Percentiles rank a stretch among this genome's conserved stretches.
These are phyloP conservation scores for Centaurea solstitialis DNA, from an alignment of 129 eudicot species.

Conservation along the genomic window DNA sequence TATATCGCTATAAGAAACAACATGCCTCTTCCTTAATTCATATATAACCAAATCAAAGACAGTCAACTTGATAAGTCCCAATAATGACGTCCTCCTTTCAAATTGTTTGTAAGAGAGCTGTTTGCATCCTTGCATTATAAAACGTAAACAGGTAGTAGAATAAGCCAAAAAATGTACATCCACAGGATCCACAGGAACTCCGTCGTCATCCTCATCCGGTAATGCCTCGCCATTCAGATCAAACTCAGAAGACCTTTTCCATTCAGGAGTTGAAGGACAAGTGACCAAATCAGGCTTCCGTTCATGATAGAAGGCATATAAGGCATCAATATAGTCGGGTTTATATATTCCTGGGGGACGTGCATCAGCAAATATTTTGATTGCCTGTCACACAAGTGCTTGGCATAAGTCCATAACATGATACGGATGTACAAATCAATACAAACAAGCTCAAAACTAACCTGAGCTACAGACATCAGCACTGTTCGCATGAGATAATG, in stretches of 20 bases:
- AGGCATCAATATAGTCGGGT: constrained; percentile 86
- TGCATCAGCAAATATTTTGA: constrained; percentile 72
- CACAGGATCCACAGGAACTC: constrained; percentile 57
- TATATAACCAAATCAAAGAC: neutral
- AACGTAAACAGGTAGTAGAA: neutral
- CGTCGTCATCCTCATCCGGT: constrained; percentile 96
- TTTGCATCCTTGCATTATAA: neutral
- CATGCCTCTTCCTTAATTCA: neutral
- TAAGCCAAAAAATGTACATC: constrained; percentile 37
- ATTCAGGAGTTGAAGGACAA: constrained; percentile 96
- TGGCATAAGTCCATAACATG: neutral
- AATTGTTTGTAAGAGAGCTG: neutral
- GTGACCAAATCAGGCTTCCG: constrained; percentile 66
- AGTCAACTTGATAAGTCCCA: neutral
- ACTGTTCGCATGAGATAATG: constrained; percentile 90
- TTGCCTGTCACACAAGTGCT: constrained; percentile 55
- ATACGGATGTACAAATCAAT: neutral
- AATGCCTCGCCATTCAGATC: constrained; percentile 96
- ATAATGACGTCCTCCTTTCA: neutral
- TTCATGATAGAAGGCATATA: constrained; percentile 91
- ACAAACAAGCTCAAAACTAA: constrained; percentile 31
- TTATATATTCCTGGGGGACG: constrained; percentile 99
- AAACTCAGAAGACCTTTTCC: constrained; percentile 93
- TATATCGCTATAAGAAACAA: neutral
- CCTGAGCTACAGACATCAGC: constrained; percentile 87